These are phyloP conservation scores for Didymella pinodella DNA, from an alignment of 2,329 filamentous ascomycete species.

Conservation along the genomic window DNA sequence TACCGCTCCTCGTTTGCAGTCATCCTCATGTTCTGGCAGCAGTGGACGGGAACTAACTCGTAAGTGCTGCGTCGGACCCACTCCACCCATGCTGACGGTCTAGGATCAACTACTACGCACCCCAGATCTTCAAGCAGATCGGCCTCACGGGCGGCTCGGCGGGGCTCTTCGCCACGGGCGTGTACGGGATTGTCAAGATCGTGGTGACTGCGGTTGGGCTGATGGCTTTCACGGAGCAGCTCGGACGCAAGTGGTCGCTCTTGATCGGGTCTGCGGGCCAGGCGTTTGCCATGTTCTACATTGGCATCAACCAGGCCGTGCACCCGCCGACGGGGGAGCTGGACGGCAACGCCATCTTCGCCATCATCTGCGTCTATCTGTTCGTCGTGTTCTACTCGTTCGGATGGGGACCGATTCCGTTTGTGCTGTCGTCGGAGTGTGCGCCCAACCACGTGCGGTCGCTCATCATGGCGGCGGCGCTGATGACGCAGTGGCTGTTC, in stretches of 20 bases:
- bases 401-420: slow-evolving; percentile 58
- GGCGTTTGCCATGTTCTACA: slow-evolving; percentile 54
- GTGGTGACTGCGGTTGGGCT: slow-evolving; percentile 54
- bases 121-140: slow-evolving; percentile 56
- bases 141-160: slow-evolving; percentile 51
- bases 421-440: slow-evolving; percentile 55
- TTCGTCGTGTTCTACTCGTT: slow-evolving; percentile 59
- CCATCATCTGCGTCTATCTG: slow-evolving; percentile 62
- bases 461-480: slow-evolving; percentile 54
- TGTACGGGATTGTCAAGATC: slow-evolving; percentile 59
- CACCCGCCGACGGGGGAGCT: slow-evolving; percentile 46
- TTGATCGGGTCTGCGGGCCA: slow-evolving; percentile 54
- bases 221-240: slow-evolving; percentile 56
- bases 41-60: slow-evolving; percentile 46
- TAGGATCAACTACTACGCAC: slow-evolving; percentile 54
- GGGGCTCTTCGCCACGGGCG: slow-evolving; percentile 56
- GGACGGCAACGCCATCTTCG: slow-evolving; percentile 53
- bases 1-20: slow-evolving; percentile 55
- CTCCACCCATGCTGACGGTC: not conserved
- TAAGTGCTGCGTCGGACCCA: not conserved
- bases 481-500: slow-evolving; percentile 56
- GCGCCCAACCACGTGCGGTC: slow-evolving; percentile 52
- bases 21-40: slow-evolving; percentile 56
- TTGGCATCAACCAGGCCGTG: slow-evolving; percentile 46
- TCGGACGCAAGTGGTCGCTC: slow-evolving; percentile 56